Evolutionary conservation across 2,329 filamentous ascomycete genomes (phyloP).

Genomic region (Fusarium sp.): DNA sequence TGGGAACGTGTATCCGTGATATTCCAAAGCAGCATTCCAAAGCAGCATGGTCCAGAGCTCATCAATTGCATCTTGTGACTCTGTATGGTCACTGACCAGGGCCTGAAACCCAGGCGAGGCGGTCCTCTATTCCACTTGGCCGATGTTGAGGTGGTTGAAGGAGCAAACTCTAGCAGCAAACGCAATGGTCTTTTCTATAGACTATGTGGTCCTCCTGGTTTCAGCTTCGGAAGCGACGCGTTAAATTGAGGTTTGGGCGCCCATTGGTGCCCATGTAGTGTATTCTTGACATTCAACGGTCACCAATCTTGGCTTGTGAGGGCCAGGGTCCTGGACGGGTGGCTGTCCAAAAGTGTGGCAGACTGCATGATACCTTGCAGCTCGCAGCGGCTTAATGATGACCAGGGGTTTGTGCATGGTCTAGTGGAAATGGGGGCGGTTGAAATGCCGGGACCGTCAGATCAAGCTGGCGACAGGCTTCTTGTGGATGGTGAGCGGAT

Average conservation of each 20-base stretch:
- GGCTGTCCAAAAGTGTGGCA: constrained; percentile 35
- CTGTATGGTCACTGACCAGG: constrained; percentile 17
- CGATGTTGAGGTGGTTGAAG: constrained; percentile 30
- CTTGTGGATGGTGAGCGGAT: constrained; percentile 10
- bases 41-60: constrained; percentile 12
- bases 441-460: constrained; percentile 37
- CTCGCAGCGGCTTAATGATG: constrained; percentile 32
- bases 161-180: constrained; percentile 23
- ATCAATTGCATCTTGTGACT: constrained; percentile 12
- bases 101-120: constrained; percentile 36
- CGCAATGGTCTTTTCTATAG: constrained; percentile 12
- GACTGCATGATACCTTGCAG: constrained; percentile 29
- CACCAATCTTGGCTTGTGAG: constrained; percentile 33
- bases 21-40: constrained; percentile 21
- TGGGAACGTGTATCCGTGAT: constrained; percentile 23
- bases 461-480: constrained; percentile 40
- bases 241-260: constrained; percentile 29
- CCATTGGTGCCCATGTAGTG: constrained; percentile 30
- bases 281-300: constrained; percentile 32
- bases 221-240: constrained; percentile 36
- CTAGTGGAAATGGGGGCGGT: constrained; percentile 24
- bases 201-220: constrained; percentile 18
- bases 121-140: constrained; percentile 29
- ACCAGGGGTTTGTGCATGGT: constrained; percentile 25
- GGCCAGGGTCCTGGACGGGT: constrained; percentile 26